These are phyloP conservation scores for Scutellaria minor DNA, from an alignment of 257 asterid species.

Conservation along the genomic window DNA sequence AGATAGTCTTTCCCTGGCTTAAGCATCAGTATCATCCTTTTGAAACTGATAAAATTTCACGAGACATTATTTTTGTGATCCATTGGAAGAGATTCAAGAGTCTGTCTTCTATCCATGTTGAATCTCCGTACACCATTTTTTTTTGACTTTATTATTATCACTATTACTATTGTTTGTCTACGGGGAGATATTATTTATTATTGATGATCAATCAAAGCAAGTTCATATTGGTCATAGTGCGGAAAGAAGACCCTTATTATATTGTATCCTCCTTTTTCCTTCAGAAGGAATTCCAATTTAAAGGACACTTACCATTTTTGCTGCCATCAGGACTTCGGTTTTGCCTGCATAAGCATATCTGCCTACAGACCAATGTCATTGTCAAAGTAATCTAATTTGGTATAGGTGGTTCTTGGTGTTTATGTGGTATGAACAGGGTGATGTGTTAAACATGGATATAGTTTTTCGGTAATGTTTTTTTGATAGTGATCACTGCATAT, in stretches of 20 bases:
- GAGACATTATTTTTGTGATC: background rate
- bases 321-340: background rate
- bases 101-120: background rate
- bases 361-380: background rate
- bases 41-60: background rate
- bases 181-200: background rate
- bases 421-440: constrained; percentile 2
- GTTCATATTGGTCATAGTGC: background rate
- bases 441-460: too few relatives aligned
- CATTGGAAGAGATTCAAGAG: background rate
- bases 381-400: background rate
- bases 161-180: background rate
- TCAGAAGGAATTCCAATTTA: background rate
- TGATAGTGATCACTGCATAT: background rate
- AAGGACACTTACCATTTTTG: background rate
- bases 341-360: background rate
- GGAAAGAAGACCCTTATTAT: background rate
- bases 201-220: background rate
- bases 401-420: background rate
- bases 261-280: background rate
- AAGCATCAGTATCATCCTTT: background rate
- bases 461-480: background rate
- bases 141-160: too few relatives aligned
- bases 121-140: background rate
- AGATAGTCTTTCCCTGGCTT: background rate